A percentile compares a stretch with the other conserved stretches of the same genome.
phyloP scores from a whole-genome alignment of 306 rosid genomes.

The Ammopiptanthus mongolicus region DNA sequence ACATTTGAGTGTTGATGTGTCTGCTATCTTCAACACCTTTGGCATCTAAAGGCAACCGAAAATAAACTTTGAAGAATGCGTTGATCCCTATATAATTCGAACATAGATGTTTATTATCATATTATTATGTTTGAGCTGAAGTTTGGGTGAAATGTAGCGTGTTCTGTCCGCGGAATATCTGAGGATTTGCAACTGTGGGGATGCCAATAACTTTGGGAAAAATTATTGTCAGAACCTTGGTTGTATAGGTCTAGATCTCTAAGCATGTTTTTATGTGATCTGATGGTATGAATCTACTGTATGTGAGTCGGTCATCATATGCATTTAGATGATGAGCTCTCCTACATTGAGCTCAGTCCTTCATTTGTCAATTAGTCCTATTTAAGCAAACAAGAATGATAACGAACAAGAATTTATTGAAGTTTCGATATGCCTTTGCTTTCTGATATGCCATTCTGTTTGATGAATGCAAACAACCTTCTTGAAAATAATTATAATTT shows the following conservation, averaged over 20 bases:
- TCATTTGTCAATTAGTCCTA: background rate
- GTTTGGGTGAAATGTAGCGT: background rate
- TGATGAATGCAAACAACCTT: background rate
- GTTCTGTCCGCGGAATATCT: background rate
- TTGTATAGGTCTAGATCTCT: background rate
- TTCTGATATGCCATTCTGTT: constrained; percentile 9
- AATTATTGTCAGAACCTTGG: background rate
- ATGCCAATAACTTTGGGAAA: background rate
- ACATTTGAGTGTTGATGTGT: background rate
- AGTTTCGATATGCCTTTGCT: constrained; percentile 7
- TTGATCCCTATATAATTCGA: background rate
- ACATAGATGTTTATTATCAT: background rate
- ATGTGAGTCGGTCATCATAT: background rate
- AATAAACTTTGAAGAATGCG: background rate
- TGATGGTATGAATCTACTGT: background rate
- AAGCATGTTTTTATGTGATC: background rate
- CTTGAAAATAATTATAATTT: background rate
- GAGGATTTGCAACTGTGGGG: background rate
- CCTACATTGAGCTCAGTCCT: background rate
- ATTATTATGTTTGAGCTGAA: background rate
- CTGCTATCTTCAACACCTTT: background rate
- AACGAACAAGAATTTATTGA: background rate
- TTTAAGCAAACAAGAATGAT: background rate
- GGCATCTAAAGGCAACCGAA: background rate
- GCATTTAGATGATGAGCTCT: constrained; percentile 3